Percentiles rank a stretch among this genome's conserved stretches.
Conservation (phyloP, 2,329 filamentous ascomycete genomes). For the Conoideocrella luteorostrata region DNA sequence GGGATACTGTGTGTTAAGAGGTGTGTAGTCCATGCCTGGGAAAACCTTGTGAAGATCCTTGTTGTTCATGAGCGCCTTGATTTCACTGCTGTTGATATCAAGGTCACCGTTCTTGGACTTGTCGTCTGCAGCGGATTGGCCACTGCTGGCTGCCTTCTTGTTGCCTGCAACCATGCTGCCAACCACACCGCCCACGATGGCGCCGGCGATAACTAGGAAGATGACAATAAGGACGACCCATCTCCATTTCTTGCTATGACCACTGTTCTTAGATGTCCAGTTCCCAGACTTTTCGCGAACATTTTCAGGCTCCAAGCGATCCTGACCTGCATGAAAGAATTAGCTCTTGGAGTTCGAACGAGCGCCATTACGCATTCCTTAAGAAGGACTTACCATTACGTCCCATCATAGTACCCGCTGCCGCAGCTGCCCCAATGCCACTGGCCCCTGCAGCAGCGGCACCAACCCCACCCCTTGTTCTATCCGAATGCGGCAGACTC, state of each 20-base stretch:
- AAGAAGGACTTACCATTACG: conserved; percentile 16
- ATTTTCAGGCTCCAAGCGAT: conserved; percentile 5
- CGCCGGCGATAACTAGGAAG: conserved; percentile 60
- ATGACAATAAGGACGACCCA: conserved; percentile 62
- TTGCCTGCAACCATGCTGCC: conserved; percentile 63
- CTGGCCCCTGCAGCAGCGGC: conserved; percentile 39
- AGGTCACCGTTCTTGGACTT: conserved; percentile 61
- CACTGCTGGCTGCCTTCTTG: conserved; percentile 23
- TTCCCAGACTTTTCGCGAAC: conserved; percentile 14
- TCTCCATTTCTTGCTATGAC: conserved; percentile 58
- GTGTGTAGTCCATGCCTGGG: conserved; percentile 91
- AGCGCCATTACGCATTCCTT: not conserved
- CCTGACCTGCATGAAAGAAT: not conserved
- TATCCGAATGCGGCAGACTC: conserved; percentile 43
- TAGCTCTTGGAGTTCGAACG: not conserved
- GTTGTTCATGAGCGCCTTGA: conserved; percentile 77
- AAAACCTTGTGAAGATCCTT: conserved; percentile 83
- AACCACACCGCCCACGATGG: conserved; percentile 65
- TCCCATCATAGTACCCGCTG: conserved; percentile 19
- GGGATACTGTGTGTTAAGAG: conserved; percentile 84
- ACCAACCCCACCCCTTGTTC: conserved; percentile 18
- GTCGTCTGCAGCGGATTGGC: conserved; percentile 53
- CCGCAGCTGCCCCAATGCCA: conserved; percentile 31
- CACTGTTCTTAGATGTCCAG: conserved; percentile 32
- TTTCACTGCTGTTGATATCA: conserved; percentile 66